Evolutionary conservation across 805 yeast genomes (phyloP).

Genomic region (Wickerhamiella domercqiae): DNA sequence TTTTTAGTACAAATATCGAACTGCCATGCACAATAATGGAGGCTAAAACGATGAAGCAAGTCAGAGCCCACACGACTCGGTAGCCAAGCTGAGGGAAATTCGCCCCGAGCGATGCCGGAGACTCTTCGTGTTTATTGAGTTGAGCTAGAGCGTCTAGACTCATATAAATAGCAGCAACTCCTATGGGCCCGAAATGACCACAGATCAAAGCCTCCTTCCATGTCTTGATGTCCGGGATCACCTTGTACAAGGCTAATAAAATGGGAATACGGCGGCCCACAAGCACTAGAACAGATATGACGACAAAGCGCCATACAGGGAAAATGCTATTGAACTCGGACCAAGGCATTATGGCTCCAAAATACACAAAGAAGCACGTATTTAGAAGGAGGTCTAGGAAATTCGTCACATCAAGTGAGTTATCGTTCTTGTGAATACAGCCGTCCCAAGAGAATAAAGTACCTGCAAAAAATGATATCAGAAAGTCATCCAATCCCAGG

Average conservation of each 20-base stretch:
- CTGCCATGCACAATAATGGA: constrained; percentile 86
- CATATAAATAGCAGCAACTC: constrained; percentile 53
- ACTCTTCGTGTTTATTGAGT: constrained; percentile 21
- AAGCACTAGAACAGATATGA: constrained; percentile 22
- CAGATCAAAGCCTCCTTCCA: constrained; percentile 58
- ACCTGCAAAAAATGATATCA: constrained; percentile 62
- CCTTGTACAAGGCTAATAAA: constrained; percentile 33
- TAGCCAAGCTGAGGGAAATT: constrained; percentile 29
- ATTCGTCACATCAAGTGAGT: constrained; percentile 47
- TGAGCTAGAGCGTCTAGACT: constrained; percentile 29
- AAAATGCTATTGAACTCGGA: constrained; percentile 32
- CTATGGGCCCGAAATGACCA: constrained; percentile 69
- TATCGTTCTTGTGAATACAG: constrained; percentile 42
- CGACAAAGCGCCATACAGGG: constrained; percentile 24
- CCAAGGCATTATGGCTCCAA: constrained; percentile 65
- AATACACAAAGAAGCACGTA: constrained; percentile 50
- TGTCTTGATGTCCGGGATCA: constrained; percentile 44
- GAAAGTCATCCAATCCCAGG: constrained; percentile 54
- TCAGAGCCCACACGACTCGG: constrained; percentile 65
- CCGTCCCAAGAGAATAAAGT: constrained; percentile 65
- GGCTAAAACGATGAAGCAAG: constrained; percentile 59
- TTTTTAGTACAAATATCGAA: constrained; percentile 51
- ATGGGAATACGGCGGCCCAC: constrained; percentile 25
- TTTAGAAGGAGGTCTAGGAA: constrained; percentile 51
- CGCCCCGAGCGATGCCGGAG: neutral